Conservation (phyloP, 768 basidiomycete species). For the Udeniomyces megalosporus region DNA sequence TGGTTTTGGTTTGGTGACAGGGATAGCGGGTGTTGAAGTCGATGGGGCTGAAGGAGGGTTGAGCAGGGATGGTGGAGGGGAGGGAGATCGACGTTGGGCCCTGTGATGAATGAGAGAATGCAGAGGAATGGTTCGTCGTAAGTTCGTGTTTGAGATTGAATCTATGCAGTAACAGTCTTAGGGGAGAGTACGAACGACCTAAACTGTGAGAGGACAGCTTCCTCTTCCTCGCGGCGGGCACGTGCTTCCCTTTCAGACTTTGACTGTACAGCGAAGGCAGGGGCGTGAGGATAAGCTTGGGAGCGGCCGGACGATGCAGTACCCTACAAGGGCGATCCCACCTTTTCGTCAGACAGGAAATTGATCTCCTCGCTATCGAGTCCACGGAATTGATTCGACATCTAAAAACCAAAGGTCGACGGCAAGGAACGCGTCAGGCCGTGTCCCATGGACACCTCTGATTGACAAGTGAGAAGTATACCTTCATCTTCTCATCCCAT, state of each 20-base stretch:
- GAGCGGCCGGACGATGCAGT: no score
- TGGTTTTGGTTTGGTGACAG: constrained; percentile 5
- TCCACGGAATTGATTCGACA: constrained; percentile 32
- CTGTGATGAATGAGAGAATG: not conserved
- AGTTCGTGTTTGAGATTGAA: no score
- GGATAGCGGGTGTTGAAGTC: not conserved
- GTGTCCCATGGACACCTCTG: not conserved
- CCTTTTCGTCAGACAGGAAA: constrained; percentile 27
- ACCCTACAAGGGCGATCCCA: not conserved
- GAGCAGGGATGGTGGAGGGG: not conserved
- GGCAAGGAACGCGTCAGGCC: no score
- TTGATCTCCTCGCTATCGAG: constrained; percentile 31
- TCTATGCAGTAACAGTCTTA: no score
- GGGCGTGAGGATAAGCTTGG: not conserved
- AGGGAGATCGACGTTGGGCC: constrained; percentile 6
- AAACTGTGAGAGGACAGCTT: constrained; percentile 27
- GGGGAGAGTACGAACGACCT: constrained; percentile 13
- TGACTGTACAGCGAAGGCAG: not conserved
- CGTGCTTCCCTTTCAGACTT: constrained; percentile 19
- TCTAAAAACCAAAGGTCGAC: not conserved
- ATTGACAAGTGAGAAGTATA: constrained; percentile 4
- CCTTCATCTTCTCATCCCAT: constrained; percentile 33
- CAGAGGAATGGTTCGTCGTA: no score
- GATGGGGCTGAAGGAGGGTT: not conserved
- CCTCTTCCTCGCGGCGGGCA: constrained; percentile 21